Percentiles rank a stretch among this genome's conserved stretches.
phyloP scores from a whole-genome alignment of 192 early-diverging fungal genomes.

The Thoreauomyces humboldtii region DNA sequence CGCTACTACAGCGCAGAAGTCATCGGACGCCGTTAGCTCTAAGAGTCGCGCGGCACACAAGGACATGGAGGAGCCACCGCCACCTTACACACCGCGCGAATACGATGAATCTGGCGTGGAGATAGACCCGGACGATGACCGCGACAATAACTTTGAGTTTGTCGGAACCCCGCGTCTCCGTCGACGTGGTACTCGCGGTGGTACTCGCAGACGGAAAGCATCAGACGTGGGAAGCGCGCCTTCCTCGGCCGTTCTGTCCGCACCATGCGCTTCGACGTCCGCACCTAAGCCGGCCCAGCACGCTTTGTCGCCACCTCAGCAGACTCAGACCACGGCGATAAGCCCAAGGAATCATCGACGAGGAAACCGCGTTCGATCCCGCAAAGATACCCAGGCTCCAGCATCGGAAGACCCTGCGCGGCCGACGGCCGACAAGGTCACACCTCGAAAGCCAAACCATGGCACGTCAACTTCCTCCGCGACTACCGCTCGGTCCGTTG shows the following conservation, averaged over 20 bases:
- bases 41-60: neutral
- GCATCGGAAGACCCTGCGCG: neutral
- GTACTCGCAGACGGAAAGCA: constrained; percentile 10
- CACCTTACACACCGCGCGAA: constrained; percentile 22
- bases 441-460: too few species aligned
- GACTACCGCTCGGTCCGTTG: neutral
- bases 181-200: constrained; percentile 16
- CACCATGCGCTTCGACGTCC: too few species aligned
- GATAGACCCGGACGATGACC: constrained; percentile 2
- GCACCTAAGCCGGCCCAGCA: neutral
- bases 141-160: constrained; percentile 13
- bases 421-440: neutral
- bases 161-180: constrained; percentile 8
- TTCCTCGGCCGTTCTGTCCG: neutral
- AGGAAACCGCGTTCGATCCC: neutral
- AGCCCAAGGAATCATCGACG: neutral
- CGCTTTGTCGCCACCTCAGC: neutral
- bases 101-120: neutral
- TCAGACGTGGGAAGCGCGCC: neutral
- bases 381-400: neutral
- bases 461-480: neutral
- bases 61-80: constrained; percentile 17
- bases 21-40: neutral
- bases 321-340: neutral
- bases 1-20: neutral